Percentiles rank a stretch among this genome's conserved stretches.
Conservation (phyloP, 208 protist genomes). For the Strigomonas culicis region DNA sequence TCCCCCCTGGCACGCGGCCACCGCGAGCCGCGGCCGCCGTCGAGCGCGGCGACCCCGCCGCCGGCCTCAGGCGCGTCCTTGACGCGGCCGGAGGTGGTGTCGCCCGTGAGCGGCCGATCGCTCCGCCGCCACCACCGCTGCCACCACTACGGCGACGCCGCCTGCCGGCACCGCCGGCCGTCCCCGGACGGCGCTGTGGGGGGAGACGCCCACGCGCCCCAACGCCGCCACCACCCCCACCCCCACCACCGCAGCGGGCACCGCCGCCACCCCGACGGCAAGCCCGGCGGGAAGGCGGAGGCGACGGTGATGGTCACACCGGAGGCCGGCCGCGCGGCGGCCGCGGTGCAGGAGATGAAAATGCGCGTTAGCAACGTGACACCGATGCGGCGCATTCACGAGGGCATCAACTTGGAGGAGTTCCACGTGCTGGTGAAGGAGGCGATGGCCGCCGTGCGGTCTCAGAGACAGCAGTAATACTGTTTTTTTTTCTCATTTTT, state of each 20-base stretch:
- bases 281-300: constrained; percentile 7
- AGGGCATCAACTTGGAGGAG: constrained; percentile 39
- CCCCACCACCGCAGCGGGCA: constrained; percentile 1
- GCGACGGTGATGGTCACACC: constrained; percentile 36
- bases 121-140: not conserved
- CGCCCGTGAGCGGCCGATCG: not conserved
- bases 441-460: constrained; percentile 31
- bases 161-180: not conserved
- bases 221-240: not conserved
- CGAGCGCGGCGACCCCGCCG: too few species aligned
- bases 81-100: not conserved
- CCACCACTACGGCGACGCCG: not conserved
- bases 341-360: constrained; percentile 35
- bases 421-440: constrained; percentile 35
- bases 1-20: not conserved
- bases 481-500: not conserved
- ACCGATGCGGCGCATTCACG: constrained; percentile 51
- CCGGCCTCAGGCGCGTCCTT: not conserved
- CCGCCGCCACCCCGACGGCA: not conserved
- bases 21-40: not conserved
- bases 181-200: not conserved
- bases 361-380: constrained; percentile 37
- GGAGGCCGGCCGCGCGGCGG: constrained; percentile 28
- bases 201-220: not conserved
- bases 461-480: constrained; percentile 17